Evolutionary conservation across 2,329 filamentous ascomycete species (phyloP), one percentile per base, ranked within the genome.

Genomic region (Alternaria incomplexa): DNA sequence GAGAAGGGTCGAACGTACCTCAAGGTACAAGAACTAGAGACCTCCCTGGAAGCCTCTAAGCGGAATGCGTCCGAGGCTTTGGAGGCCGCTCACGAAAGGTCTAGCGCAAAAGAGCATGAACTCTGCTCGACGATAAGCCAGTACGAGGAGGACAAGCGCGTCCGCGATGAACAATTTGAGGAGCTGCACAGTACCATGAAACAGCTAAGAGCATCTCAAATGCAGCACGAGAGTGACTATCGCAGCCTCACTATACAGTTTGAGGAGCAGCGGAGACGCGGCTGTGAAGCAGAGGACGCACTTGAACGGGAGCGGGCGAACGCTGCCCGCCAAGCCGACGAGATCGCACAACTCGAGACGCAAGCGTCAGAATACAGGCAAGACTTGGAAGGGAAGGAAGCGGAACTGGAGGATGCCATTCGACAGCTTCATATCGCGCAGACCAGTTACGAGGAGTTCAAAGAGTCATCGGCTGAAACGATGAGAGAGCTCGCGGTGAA

Each of bases 11-110:
- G 71, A 69, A 17, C 84, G 9, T 66, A 71, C 17, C 57, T 63
- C 10, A 61, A 72, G 64, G 23, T 71, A 81, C 20, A 73, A 75
- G 61, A 67, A n/a, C 57, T 80, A 5, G 73, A 77, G n/a, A 62
- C 65, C 8, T 73, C 82, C n/a, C 71, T 84, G n/a, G 74, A 79
- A 12, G 68, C 79, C 4, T 77, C 80, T 12, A 78, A 74, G 5
- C 66, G 63, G 17, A 64, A 75, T 22, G 80, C 77, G 4, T 72
- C 79, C 9, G 73, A 80, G 11, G 61, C 67, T 13, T 48, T 78
- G 6, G 54, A 51, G 15, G 58, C 67, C 36, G 58, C 70, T 68
- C 52, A 70, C n/a, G 69, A 77, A 47, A 62, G 62, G 1, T 70
- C 68, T 46, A 63, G 69, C n/a, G 51, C 52, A 9, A 74, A 74